Evolutionary conservation across 2,329 filamentous ascomycete species (phyloP).

Genomic region (Chrysoporthe deuterocubensis): DNA sequence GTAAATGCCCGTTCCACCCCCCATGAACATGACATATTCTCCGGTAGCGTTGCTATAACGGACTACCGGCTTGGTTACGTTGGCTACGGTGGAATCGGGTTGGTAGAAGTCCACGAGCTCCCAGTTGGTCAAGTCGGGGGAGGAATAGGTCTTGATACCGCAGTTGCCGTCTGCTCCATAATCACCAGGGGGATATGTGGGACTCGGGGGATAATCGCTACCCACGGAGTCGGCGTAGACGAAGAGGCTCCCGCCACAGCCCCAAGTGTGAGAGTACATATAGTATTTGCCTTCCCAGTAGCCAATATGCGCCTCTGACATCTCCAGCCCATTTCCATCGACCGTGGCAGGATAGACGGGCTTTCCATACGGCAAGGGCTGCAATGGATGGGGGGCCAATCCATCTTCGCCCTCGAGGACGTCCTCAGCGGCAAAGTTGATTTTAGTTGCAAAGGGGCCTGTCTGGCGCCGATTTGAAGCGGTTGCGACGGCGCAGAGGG

Average conservation of each 20-base stretch:
- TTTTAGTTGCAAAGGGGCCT: neutral
- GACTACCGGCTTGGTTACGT: neutral
- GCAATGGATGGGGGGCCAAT: neutral
- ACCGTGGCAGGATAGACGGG: neutral
- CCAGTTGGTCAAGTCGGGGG: neutral
- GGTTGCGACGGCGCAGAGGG: too few relatives aligned
- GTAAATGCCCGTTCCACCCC: neutral
- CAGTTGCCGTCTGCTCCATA: slow-evolving; percentile 1
- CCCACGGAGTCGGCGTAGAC: neutral
- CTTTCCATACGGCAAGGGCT: neutral
- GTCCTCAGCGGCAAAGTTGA: neutral
- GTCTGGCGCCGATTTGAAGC: too few relatives aligned
- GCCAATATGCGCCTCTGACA: neutral
- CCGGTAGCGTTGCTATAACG: neutral
- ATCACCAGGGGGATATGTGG: neutral
- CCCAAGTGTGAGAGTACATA: neutral
- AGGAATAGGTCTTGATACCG: neutral
- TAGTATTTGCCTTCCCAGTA: neutral
- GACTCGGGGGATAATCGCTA: neutral
- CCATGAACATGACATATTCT: slow-evolving; percentile 3
- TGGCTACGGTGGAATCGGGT: neutral
- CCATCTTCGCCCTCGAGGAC: slow-evolving; percentile 5
- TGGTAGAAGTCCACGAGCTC: neutral
- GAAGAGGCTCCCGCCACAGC: neutral
- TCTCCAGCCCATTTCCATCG: neutral